These are phyloP conservation scores for Paraphoma sp. DNA, from an alignment of 2,329 filamentous ascomycete genomes.

Conservation along the genomic window DNA sequence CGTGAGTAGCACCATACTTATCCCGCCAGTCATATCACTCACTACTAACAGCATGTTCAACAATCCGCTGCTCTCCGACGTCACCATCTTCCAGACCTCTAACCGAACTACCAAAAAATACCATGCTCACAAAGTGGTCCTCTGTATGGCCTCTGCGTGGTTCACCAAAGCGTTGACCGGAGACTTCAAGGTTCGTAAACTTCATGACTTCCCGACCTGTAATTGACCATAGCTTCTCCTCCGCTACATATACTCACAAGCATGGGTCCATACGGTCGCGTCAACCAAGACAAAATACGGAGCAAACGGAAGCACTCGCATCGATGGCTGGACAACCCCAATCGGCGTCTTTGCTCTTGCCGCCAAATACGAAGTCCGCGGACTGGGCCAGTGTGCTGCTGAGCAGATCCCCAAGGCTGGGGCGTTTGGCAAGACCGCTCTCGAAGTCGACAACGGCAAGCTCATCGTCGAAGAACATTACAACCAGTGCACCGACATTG, in stretches of 20 bases:
- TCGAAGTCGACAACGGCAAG: not conserved
- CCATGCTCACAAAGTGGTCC: not conserved
- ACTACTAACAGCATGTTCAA: not conserved
- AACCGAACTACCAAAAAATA: not conserved
- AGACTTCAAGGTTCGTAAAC: not conserved
- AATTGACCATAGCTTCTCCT: slow-evolving; percentile 5
- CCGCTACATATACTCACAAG: slow-evolving; percentile 6
- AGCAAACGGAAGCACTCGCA: not conserved
- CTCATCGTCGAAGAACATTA: not conserved
- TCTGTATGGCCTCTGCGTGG: not conserved
- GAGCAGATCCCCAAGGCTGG: not conserved
- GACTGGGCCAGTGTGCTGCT: not conserved
- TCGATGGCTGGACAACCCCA: not conserved
- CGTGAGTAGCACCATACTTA: not conserved
- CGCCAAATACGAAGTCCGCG: slow-evolving; percentile 9
- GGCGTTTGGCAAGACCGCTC: not conserved
- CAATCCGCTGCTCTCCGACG: not conserved
- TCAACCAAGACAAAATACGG: not conserved
- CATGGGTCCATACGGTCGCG: not conserved
- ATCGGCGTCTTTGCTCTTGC: slow-evolving; percentile 5
- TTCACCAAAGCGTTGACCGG: not conserved
- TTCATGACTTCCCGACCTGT: too few species aligned
- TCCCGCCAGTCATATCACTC: not conserved
- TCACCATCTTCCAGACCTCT: not conserved
- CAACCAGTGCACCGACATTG: not conserved